phyloP scores from a whole-genome alignment of 2,329 filamentous ascomycete genomes.

The Lachnellula occidentalis region DNA sequence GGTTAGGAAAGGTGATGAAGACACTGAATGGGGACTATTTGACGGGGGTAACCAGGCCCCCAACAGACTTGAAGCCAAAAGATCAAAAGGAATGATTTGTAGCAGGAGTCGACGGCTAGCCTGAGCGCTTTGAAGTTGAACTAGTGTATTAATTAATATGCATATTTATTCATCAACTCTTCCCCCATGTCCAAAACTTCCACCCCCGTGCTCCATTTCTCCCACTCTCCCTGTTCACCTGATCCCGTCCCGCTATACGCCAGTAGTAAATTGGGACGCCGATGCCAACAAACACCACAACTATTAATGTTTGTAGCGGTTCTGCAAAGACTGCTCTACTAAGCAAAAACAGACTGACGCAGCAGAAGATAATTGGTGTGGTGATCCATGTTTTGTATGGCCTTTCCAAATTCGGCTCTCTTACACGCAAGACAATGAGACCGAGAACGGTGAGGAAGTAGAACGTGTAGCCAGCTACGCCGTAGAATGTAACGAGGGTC shows the following conservation, averaged over 20 bases:
- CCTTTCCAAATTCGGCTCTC: slow-evolving; percentile 79
- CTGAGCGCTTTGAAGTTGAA: no score
- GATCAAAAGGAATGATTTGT: neutral
- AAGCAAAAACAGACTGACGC: slow-evolving; percentile 87
- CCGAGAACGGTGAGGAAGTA: slow-evolving; percentile 95
- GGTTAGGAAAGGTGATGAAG: slow-evolving; percentile 43
- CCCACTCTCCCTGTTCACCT: slow-evolving; percentile 39
- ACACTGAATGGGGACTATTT: slow-evolving; percentile 41
- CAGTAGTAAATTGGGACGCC: slow-evolving; percentile 88
- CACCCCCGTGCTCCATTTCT: slow-evolving; percentile 41
- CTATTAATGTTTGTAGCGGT: slow-evolving; percentile 82
- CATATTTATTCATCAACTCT: neutral
- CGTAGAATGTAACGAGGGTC: slow-evolving; percentile 93
- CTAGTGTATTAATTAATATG: neutral
- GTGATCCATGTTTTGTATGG: slow-evolving; percentile 96
- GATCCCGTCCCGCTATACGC: slow-evolving; percentile 65
- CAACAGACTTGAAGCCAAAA: slow-evolving; percentile 24
- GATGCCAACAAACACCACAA: slow-evolving; percentile 75
- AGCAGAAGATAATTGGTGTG: slow-evolving; percentile 97
- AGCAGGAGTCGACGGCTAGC: neutral
- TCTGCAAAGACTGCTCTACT: slow-evolving; percentile 85
- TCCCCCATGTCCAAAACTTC: slow-evolving; percentile 50
- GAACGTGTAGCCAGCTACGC: slow-evolving; percentile 93
- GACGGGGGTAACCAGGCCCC: slow-evolving; percentile 38
- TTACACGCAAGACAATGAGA: slow-evolving; percentile 81